These are phyloP conservation scores for Posidonia australis DNA, from an alignment of 106 monocot species.

Conservation along the genomic window DNA sequence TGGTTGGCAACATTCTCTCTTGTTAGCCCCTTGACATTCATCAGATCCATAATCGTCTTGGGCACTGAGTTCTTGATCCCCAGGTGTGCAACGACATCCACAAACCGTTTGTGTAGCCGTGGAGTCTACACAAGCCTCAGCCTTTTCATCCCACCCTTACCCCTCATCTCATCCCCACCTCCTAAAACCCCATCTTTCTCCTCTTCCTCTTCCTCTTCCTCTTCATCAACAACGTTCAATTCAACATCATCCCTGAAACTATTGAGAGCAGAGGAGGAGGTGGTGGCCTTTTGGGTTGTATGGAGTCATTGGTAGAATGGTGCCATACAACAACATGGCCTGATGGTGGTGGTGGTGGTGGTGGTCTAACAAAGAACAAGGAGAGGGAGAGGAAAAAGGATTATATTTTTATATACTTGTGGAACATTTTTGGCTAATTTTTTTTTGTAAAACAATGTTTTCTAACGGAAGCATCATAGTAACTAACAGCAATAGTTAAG, in stretches of 20 bases:
- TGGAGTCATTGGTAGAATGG: too few relatives aligned
- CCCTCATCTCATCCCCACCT: neutral
- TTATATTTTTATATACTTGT: too few relatives aligned
- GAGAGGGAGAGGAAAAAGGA: too few relatives aligned
- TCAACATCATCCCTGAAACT: neutral
- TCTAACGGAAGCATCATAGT: too few relatives aligned
- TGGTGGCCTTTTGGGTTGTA: too few relatives aligned
- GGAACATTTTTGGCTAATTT: too few relatives aligned
- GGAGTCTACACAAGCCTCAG: too few relatives aligned
- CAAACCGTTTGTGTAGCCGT: conserved; percentile 6
- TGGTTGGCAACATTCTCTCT: conserved; percentile 4
- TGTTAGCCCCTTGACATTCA: conserved; percentile 3
- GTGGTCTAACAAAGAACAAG: too few relatives aligned
- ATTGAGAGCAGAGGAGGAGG: neutral
- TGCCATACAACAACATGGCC: too few relatives aligned
- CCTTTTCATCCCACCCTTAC: neutral
- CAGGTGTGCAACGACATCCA: conserved; percentile 1
- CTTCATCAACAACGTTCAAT: neutral
- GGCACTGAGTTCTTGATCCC: conserved; percentile 5
- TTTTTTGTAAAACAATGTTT: too few relatives aligned
- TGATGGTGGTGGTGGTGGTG: too few relatives aligned
- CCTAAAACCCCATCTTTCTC: neutral
- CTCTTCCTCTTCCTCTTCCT: neutral
- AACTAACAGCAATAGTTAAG: too few relatives aligned
- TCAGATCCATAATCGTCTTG: conserved; percentile 3